A percentile compares a stretch with the other conserved stretches of the same genome.
Conservation (phyloP, 345 rosid genomes). For the Geranium brycei region DNA sequence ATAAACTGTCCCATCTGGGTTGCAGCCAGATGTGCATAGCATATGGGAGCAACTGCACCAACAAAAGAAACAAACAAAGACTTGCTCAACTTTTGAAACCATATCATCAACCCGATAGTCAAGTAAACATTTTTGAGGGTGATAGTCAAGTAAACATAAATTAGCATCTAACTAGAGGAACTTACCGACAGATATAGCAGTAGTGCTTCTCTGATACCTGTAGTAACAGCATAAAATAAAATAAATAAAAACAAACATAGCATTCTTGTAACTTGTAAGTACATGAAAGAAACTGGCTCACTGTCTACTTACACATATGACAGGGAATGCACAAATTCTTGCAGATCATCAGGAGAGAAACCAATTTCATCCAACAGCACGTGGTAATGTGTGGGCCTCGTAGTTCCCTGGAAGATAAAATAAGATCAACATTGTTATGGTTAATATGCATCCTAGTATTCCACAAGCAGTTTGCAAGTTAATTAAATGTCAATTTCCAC, state of each 20-base stretch:
- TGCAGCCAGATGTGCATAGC: constrained; percentile 55
- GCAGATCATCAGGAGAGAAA: constrained; percentile 28
- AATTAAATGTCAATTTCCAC: too few species aligned
- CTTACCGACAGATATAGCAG: constrained; percentile 75
- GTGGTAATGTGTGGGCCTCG: constrained; percentile 38
- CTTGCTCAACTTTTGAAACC: background rate
- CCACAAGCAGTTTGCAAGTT: too few species aligned
- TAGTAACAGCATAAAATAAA: constrained; percentile 7
- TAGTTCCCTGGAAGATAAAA: constrained; percentile 24
- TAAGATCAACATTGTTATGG: background rate
- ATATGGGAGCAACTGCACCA: constrained; percentile 45
- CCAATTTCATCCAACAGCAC: constrained; percentile 30
- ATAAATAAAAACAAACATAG: too few species aligned
- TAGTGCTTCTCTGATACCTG: constrained; percentile 84
- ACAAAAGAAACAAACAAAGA: too few species aligned
- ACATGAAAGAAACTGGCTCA: background rate
- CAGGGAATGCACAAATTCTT: constrained; percentile 36
- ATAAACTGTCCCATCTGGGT: constrained; percentile 35
- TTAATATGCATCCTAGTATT: too few species aligned
- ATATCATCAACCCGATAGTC: too few species aligned
- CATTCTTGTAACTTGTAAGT: too few species aligned
- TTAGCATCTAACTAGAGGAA: too few species aligned
- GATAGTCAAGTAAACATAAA: too few species aligned
- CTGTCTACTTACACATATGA: constrained; percentile 26
- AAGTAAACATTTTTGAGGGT: too few species aligned